Base-by-base conservation (phyloP, 352 stramenopile genomes). In the Globisporangium perplexum region DNA sequence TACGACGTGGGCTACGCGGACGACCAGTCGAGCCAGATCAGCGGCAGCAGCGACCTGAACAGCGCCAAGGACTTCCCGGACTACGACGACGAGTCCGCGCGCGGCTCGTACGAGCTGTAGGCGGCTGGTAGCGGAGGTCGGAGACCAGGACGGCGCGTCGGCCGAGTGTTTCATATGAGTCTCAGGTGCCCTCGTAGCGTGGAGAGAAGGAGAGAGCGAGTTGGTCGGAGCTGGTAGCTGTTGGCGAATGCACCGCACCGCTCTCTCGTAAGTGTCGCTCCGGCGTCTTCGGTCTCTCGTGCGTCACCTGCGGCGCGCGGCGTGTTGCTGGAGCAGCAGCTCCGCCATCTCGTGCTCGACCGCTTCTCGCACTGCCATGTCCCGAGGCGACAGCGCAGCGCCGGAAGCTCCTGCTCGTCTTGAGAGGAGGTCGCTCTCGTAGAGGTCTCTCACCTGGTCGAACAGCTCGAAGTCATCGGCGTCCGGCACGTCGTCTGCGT, bases 91-190 rank as follows among this genome's bases (percentile, higher is more conserved):
- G 72, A 83, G 28, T 88, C 77, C 8, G 75, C 75, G 36, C 81
- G 81, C 62, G 81, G 77, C 45, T 91, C 81, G 26, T 91, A 91
- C 57, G 81, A 91, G 69, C 63, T 91, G 49, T 91, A 85, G 70
- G 53, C n/a, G n/a, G n/a, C n/a, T n/a, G n/a, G n/a, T n/a, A n/a
- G n/a, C n/a, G n/a, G 33, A 39, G 18, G 33, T 39, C 33, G 33
- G 14, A 18, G 33, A 39, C 18, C 33, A 39, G 11, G 33, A 39
- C 33, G 33, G 11, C 33, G 18, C 8, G 33, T 39, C 14, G 33
- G 33, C 5, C 33, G 33, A 18, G 33, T 39, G 33, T 39, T 39
- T 18, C 33, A 39, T 39, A 39, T 39, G 18, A 39, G 33, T 39
- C 14, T 39, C 33, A 4, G 33, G 33, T 18, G 11, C 33, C 30